Evolutionary conservation across 1,284 basidiomycete species (phyloP), one percentile per base, ranked within the genome.

Genomic region (Malassezia brasiliensis): DNA sequence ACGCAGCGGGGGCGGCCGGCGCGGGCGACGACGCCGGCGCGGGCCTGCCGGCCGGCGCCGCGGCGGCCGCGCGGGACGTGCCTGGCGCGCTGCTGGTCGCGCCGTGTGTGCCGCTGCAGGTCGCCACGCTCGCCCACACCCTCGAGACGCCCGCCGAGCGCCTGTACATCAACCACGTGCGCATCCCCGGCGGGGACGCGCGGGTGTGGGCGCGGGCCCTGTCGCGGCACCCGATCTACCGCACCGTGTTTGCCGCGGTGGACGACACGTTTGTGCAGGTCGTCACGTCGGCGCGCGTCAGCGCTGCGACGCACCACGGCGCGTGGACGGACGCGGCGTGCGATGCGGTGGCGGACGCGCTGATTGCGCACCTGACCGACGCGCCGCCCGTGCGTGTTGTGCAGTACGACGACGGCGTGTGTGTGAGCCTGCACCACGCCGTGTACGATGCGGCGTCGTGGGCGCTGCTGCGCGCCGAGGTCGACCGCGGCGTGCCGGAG

Each of bases 381-480:
- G 19, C 31, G 32, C 66, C 69, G 42, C 63, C 64, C 3, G 55
- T 72, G 36, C 63, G 67, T 7, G 34, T 69, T 11, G 55, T 42
- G 22, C 32, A 56, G 15, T 53, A 52, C 17, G 44, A 51, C 28
- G 49, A 45, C 12, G 60, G 56, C 5, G 48, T 64, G 11, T 63
- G 64, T 3, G 54, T 63, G 47, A 68, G 57, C 3, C 19, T 57
- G 40, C 63, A 65, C 39, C 70, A 73, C 40, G 68, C 68, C 9
- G 52, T 73, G 32, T 73, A 69, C 50, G 70, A 73, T 42, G 70
- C 68, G 1, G 65, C 60, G 8, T 68, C 68, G 25, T 56, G 71
- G 41, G 53, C 55, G 20, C 45, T 62, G 53, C 53, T 69, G 5
- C 42, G 60, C 11, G 38, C 40, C 10, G 63, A 65, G 36, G 63